A percentile compares a stretch with the other conserved stretches of the same genome.
Evolutionary conservation across 768 basidiomycete genomes (phyloP).

Genomic region (Steccherinum ochraceum): DNA sequence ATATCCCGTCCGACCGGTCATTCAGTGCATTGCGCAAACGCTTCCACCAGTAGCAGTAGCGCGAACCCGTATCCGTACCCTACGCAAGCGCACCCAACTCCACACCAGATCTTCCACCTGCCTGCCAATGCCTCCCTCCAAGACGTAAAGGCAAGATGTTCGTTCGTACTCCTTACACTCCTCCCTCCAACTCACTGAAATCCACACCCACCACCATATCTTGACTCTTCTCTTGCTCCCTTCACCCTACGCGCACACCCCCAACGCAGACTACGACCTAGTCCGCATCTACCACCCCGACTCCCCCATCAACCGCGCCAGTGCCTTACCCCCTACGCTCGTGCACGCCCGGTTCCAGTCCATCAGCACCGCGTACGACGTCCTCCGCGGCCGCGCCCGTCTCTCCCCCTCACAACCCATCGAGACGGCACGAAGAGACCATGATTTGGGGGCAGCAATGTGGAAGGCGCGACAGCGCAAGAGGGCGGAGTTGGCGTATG

Average conservation of each 20-base stretch:
- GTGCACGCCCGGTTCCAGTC: slow-evolving; percentile 64
- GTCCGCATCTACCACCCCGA: slow-evolving; percentile 79
- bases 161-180: slow-evolving; percentile 15
- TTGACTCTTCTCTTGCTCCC: too few species aligned
- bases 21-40: too few species aligned
- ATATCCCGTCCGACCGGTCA: too few species aligned
- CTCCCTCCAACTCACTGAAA: not conserved
- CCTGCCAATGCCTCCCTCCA: slow-evolving; percentile 25
- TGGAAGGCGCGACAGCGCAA: slow-evolving; percentile 32
- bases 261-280: slow-evolving; percentile 62
- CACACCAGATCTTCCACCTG: slow-evolving; percentile 36
- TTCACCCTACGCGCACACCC: too few species aligned
- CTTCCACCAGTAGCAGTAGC: slow-evolving; percentile 12
- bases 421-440: slow-evolving; percentile 13
- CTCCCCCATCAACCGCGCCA: slow-evolving; percentile 37
- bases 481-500: slow-evolving; percentile 38
- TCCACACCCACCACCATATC: too few species aligned
- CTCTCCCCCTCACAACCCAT: slow-evolving; percentile 2
- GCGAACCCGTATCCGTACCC: slow-evolving; percentile 31
- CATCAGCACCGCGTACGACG: slow-evolving; percentile 63
- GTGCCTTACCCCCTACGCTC: slow-evolving; percentile 36
- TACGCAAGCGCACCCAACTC: slow-evolving; percentile 24
- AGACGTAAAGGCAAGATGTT: slow-evolving; percentile 34
- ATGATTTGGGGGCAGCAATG: slow-evolving; percentile 28
- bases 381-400: slow-evolving; percentile 40